Evolutionary conservation across 305 asterid species (phyloP), one percentile per base, ranked within the genome.

Genomic region (Petunia hybrid): DNA sequence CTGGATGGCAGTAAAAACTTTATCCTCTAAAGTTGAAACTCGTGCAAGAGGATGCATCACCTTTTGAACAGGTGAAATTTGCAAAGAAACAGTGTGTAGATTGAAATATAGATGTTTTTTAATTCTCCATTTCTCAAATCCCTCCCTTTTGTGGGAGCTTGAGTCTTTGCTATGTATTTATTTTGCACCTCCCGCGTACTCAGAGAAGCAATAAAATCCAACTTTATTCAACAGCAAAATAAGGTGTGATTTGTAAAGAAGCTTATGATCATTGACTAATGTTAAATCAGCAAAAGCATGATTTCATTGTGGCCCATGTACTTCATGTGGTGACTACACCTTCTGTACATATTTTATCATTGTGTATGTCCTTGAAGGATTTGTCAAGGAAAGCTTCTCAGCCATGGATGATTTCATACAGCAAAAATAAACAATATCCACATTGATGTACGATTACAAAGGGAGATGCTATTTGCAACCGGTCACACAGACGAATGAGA

Each of bases 121-220:
- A 46, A 71, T 46, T 43, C 60, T 45, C 5, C 42, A 46, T 42
- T 71, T n/a, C 57, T 53, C 77, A 71, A 35, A 3, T 48, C 45
- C 77, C 43, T 71, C 31, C 61, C 36, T 40, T 71, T 48, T 46
- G 77, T 71, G 61, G 8, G 59, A 53, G 43, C 61, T 48, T 48
- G 77, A 71, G 77, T 71, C 35, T 46, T 71, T 56, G 61, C 77
- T 46, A 71, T 71, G 57, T 71, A 71, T 46, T 22, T 71, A 71
- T 48, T 71, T 71, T 38, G 35, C 77, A 48, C 45, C 77, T 71
- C 77, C 56, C 61, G 51, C 0, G 43, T 71, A 71, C 3, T 71
- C 48, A 71, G 77, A 35, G 46, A 71, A 71, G 77, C 43, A 71
- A 71, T 48, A 31, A 71, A 46, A 46, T 38, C 35, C 35, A 71